Base-by-base conservation (phyloP, 2,329 filamentous ascomycete species). In the Fusarium continuum region DNA sequence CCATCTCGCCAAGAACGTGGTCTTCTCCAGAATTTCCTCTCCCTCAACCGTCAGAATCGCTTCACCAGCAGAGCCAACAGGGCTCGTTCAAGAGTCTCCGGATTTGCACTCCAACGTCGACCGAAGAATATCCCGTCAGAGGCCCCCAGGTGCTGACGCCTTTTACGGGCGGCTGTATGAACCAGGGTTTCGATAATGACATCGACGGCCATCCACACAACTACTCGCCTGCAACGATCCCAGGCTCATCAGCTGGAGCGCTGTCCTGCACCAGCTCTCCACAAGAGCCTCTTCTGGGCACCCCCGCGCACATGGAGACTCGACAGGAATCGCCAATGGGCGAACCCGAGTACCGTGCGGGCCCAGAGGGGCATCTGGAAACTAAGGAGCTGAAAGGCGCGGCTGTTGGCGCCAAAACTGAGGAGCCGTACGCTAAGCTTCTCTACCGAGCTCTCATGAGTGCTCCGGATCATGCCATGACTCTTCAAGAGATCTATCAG, bases 401-500 rank as follows among this genome's bases (percentile, higher is more conserved):
- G 19, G 23, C 28, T 28, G 31, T 25, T 38, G 40, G 51, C n/a
- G 39, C 57, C 8, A 76, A 76, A 44, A 68, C 71, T 6, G 84
- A 87, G 19, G 84, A 85, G 56, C 90, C 92, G 1, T 98, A 98
- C 72, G 93, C 94, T 0, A 84, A 90, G 69, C 83, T 97, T 14
- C 92, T 98, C 60, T 91, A 89, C 72, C 81, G 83, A 46, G 92
- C 92, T 2, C 84, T 98, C 17, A 85, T 88, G 78, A 86, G 86
- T 65, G 84, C 83, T 0, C 85, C 87, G 0, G 79, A 82, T 6
- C 83, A 90, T 61, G 87, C 86, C 19, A 90, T 97, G 86, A 86
- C 90, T 3, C 82, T 98, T 11, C 88, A 93, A 67, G 89, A 96
- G 49, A 91, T 98, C 54, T 98, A 98, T 76, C 83, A 89, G 54